A percentile compares a stretch with the other conserved stretches of the same genome.
Conservation (phyloP, 768 basidiomycete genomes). For the Hygrocybe coccinea region DNA sequence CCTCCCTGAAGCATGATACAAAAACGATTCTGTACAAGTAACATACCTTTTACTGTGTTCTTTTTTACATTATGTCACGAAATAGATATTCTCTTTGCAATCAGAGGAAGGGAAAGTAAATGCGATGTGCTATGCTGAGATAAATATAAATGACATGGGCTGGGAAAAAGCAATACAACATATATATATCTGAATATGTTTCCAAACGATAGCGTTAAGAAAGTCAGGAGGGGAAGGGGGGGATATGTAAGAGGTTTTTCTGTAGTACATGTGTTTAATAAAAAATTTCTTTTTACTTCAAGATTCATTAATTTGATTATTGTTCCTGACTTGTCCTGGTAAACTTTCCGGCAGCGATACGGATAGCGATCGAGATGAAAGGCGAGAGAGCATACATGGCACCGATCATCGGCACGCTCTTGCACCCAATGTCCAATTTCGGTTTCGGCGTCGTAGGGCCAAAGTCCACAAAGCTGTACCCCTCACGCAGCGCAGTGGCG, state of each 20-base stretch:
- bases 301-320: no score
- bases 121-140: no score
- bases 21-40: not conserved
- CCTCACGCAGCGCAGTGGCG: not conserved
- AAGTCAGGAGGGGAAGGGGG: no score
- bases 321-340: not conserved
- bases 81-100: no score
- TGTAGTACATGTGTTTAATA: no score
- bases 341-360: not conserved
- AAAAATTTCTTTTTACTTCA: no score
- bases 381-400: not conserved
- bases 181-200: no score
- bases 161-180: no score
- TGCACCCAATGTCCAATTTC: not conserved
- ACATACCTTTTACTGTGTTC: not conserved
- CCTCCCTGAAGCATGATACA: no score
- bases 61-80: not conserved
- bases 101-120: no score
- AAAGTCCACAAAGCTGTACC: not conserved
- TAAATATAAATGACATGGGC: no score
- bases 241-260: not conserved
- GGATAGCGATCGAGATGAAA: not conserved
- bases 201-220: no score
- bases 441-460: not conserved
- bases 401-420: not conserved